Conservation (phyloP, 139 green algal species). For the Chlorella ohadii region DNA sequence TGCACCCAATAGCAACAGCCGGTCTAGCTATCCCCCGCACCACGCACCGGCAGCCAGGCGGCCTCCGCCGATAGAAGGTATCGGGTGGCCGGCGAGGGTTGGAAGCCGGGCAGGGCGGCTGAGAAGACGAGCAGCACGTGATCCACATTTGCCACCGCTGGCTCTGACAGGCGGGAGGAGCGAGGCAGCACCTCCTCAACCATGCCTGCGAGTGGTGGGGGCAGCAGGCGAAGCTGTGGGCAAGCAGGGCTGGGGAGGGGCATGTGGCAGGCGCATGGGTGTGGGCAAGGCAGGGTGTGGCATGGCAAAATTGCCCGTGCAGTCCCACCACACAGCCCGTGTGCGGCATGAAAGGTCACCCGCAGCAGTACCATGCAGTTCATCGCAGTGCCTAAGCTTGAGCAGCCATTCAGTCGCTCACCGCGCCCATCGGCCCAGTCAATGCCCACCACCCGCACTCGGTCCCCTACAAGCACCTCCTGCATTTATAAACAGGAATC, state of each 20-base stretch:
- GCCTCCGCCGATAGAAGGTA: constrained; percentile 91
- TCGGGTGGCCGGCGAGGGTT: constrained; percentile 77
- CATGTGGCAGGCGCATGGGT: no score
- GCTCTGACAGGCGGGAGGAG: constrained; percentile 75
- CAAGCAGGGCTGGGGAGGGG: no score
- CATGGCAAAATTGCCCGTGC: no score
- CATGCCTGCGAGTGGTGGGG: constrained; percentile 50
- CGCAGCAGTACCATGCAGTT: no score
- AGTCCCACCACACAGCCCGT: no score
- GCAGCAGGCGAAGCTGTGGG: neutral
- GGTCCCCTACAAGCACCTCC: constrained; percentile 89
- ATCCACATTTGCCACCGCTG: constrained; percentile 93
- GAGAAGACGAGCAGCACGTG: constrained; percentile 93
- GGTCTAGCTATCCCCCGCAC: no score
- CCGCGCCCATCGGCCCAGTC: constrained; percentile 81
- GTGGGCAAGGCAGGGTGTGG: no score
- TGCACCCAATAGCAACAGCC: no score
- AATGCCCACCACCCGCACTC: constrained; percentile 78
- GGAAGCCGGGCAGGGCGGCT: constrained; percentile 77
- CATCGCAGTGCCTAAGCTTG: no score
- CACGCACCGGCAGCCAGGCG: constrained; percentile 64
- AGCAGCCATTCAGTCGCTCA: neutral
- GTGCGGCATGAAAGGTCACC: no score
- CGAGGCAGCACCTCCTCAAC: constrained; percentile 82
- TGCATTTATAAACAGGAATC: neutral